These are phyloP conservation scores for Kazachstania martiniae DNA, from an alignment of 805 yeast genomes.

Conservation along the genomic window DNA sequence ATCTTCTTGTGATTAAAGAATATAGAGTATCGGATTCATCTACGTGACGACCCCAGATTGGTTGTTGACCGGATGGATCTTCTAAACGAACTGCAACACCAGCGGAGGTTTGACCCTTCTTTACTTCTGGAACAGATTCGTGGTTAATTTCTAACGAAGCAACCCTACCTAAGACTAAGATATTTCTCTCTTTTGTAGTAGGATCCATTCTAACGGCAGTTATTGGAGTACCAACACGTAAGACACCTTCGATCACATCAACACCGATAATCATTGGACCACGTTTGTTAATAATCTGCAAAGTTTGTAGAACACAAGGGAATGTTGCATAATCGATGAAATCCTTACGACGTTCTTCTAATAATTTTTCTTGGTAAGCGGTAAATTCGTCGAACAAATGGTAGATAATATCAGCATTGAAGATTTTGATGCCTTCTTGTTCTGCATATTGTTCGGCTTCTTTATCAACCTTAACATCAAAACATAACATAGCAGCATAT, in stretches of 20 bases:
- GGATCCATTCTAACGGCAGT: slow-evolving; percentile 90
- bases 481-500: slow-evolving; percentile 94
- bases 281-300: slow-evolving; percentile 95
- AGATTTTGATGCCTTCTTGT: slow-evolving; percentile 83
- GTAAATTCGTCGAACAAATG: slow-evolving; percentile 93
- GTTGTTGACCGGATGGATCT: slow-evolving; percentile 83
- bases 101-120: slow-evolving; percentile 91
- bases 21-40: slow-evolving; percentile 85
- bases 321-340: slow-evolving; percentile 80
- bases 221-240: slow-evolving; percentile 89
- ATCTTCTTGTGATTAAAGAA: slow-evolving; percentile 80
- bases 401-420: slow-evolving; percentile 93
- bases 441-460: slow-evolving; percentile 98
- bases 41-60: slow-evolving; percentile 98
- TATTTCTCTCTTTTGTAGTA: slow-evolving; percentile 58
- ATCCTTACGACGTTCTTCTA: slow-evolving; percentile 85
- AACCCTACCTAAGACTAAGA: slow-evolving; percentile 73
- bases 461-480: slow-evolving; percentile 92
- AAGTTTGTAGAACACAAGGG: slow-evolving; percentile 90
- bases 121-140: slow-evolving; percentile 64
- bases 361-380: slow-evolving; percentile 76
- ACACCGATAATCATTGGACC: slow-evolving; percentile 99
- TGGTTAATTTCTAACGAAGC: slow-evolving; percentile 94
- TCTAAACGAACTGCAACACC: slow-evolving; percentile 99
- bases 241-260: slow-evolving; percentile 84